phyloP scores from a whole-genome alignment of 2,329 filamentous ascomycete species.

The Chaetomiaceae sp. region DNA sequence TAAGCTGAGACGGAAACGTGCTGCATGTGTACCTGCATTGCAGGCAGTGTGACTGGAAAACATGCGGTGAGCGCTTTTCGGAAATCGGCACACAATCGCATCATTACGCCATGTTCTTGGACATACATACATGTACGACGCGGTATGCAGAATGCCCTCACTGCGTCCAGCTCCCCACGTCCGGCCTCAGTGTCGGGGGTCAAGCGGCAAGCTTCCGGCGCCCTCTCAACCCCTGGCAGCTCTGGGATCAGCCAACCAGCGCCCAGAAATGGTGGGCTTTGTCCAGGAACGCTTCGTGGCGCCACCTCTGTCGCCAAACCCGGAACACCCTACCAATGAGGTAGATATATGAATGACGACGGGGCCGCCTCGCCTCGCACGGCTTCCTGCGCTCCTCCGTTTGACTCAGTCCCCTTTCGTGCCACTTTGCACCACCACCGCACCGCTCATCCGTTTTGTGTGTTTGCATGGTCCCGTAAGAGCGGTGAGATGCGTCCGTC shows the following conservation, averaged over 20 bases:
- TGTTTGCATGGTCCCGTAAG: constrained; percentile 6
- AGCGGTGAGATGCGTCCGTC: constrained; percentile 26
- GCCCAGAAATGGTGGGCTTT: constrained; percentile 3
- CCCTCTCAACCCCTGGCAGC: background rate
- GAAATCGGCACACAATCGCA: too few relatives aligned
- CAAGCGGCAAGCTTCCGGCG: too few relatives aligned
- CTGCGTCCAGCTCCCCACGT: too few relatives aligned
- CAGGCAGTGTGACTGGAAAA: too few relatives aligned
- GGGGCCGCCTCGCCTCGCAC: constrained; percentile 3
- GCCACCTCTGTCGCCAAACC: constrained; percentile 13
- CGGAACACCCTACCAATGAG: constrained; percentile 19
- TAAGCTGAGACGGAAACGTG: too few relatives aligned
- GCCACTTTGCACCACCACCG: background rate
- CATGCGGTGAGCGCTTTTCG: too few relatives aligned
- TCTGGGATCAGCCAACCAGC: background rate
- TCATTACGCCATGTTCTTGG: background rate
- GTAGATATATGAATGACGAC: constrained; percentile 14
- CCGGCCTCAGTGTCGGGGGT: too few relatives aligned
- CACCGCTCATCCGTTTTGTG: too few relatives aligned
- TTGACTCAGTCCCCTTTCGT: constrained; percentile 5
- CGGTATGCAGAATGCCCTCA: too few relatives aligned
- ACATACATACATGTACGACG: too few relatives aligned
- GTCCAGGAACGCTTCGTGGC: constrained; percentile 17
- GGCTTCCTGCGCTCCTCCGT: background rate
- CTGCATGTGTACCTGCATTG: too few relatives aligned